phyloP scores from a whole-genome alignment of 108 stramenopile genomes.

The Mayamaea pseudoterrestris region DNA sequence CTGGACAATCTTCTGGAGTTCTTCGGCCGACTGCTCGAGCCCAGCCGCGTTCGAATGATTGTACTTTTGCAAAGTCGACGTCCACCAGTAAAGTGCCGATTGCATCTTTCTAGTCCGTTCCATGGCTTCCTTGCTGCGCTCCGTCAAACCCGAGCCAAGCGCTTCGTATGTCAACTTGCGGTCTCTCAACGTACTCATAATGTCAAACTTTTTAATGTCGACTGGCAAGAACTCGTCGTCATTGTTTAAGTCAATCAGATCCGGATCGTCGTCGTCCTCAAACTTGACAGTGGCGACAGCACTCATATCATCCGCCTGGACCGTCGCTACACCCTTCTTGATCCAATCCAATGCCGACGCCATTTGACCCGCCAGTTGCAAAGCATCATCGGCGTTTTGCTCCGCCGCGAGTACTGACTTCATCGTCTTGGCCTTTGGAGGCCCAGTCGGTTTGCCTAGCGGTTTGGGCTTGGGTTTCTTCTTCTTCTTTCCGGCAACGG shows the following conservation, averaged over 20 bases:
- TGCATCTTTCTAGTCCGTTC: constrained; percentile 22
- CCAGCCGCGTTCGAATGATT: not conserved
- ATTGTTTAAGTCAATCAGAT: too few species aligned
- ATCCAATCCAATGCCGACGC: constrained; percentile 22
- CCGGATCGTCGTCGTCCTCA: not conserved
- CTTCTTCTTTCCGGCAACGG: constrained; percentile 9
- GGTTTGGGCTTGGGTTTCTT: constrained; percentile 1
- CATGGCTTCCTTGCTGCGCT: not conserved
- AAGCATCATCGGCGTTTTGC: constrained; percentile 8
- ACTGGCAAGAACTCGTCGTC: constrained; percentile 4
- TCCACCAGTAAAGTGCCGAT: constrained; percentile 22
- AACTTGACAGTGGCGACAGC: not conserved
- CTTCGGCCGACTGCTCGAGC: constrained; percentile 1
- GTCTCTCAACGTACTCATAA: constrained; percentile 5
- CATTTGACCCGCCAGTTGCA: constrained; percentile 18
- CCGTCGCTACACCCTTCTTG: constrained; percentile 5
- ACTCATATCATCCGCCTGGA: not conserved
- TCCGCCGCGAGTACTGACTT: constrained; percentile 1
- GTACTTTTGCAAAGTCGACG: constrained; percentile 3
- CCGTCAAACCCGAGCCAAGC: not conserved
- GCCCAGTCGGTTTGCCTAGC: not conserved
- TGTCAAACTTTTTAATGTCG: constrained; percentile 5
- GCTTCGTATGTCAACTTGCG: not conserved
- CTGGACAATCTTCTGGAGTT: constrained; percentile 19
- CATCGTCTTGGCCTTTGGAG: not conserved